Evolutionary conservation across 345 rosid genomes (phyloP).

Genomic region (Pistacia atlantica): DNA sequence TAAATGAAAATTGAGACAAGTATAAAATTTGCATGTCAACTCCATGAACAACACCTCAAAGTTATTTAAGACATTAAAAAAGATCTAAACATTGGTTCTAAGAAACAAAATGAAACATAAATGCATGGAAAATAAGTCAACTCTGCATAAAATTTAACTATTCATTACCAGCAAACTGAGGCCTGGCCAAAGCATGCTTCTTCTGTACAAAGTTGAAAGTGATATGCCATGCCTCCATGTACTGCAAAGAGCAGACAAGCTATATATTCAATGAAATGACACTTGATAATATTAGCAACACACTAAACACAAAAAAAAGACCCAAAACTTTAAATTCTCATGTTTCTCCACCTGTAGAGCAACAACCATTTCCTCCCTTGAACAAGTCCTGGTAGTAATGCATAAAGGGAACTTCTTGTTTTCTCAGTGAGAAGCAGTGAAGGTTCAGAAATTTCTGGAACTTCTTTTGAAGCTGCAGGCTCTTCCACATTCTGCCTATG

Average conservation of each 20-base stretch:
- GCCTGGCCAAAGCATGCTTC: constrained; percentile 97
- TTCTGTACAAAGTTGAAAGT: constrained; percentile 83
- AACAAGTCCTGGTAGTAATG: constrained; percentile 82
- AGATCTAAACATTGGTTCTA: not conserved
- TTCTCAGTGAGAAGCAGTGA: constrained; percentile 78
- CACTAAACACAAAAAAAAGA: not conserved
- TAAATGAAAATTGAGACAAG: constrained; percentile 32
- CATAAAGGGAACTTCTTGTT: constrained; percentile 57
- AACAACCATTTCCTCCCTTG: constrained; percentile 94
- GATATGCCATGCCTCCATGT: constrained; percentile 99
- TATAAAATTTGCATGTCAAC: not conserved
- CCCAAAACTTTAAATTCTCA: constrained; percentile 1
- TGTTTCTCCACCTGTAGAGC: constrained; percentile 71
- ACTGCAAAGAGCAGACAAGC: constrained; percentile 39
- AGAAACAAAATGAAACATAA: not conserved
- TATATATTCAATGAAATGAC: constrained; percentile 6
- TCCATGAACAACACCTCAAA: not conserved
- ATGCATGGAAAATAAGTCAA: not conserved
- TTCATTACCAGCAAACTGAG: constrained; percentile 82
- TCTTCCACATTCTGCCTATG: constrained; percentile 40
- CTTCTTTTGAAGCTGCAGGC: constrained; percentile 34
- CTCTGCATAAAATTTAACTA: not conserved
- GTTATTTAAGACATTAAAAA: not conserved
- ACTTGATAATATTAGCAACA: not conserved
- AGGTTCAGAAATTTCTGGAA: constrained; percentile 75